Evolutionary conservation across 208 protist species (phyloP).

Genomic region (Sergeia podlipaevii): DNA sequence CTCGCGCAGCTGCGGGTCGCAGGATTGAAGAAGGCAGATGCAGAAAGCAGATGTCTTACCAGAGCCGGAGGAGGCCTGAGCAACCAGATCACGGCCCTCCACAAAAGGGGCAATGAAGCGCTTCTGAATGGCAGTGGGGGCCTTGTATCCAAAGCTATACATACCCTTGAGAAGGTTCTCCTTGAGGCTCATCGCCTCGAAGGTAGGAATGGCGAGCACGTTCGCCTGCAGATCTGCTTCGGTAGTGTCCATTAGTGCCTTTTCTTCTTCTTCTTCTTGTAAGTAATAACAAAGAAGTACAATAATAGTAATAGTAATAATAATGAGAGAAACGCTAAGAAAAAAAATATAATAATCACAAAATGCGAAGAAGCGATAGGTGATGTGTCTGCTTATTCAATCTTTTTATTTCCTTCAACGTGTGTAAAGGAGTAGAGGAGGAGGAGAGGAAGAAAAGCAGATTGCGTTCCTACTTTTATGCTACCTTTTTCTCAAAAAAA

Average conservation of each 20-base stretch:
- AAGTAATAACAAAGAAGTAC: neutral
- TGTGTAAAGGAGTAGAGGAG: too few relatives aligned
- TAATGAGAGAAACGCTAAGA: slow-evolving; percentile 3
- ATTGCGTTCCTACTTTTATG: too few relatives aligned
- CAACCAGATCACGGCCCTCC: slow-evolving; percentile 94
- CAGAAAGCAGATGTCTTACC: slow-evolving; percentile 99
- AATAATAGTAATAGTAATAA: neutral
- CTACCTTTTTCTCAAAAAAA: too few relatives aligned
- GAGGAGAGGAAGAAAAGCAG: too few relatives aligned
- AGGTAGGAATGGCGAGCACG: slow-evolving; percentile 77
- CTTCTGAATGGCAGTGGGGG: slow-evolving; percentile 98
- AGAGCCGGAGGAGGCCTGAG: slow-evolving; percentile 98
- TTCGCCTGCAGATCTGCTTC: slow-evolving; percentile 84
- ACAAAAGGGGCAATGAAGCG: slow-evolving; percentile 93
- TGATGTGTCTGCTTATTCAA: too few relatives aligned
- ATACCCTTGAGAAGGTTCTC: slow-evolving; percentile 92
- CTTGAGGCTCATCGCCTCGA: slow-evolving; percentile 88
- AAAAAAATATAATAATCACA: slow-evolving; percentile 11
- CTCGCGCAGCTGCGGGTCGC: slow-evolving; percentile 73
- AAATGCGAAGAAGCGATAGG: neutral
- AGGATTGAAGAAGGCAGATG: slow-evolving; percentile 88
- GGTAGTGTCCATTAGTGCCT: slow-evolving; percentile 8
- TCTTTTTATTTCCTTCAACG: too few relatives aligned
- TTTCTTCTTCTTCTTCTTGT: slow-evolving; percentile 13
- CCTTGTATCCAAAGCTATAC: slow-evolving; percentile 98